These are phyloP conservation scores for Dioszegia aurantiaca DNA, from an alignment of 768 basidiomycete species.

Conservation along the genomic window DNA sequence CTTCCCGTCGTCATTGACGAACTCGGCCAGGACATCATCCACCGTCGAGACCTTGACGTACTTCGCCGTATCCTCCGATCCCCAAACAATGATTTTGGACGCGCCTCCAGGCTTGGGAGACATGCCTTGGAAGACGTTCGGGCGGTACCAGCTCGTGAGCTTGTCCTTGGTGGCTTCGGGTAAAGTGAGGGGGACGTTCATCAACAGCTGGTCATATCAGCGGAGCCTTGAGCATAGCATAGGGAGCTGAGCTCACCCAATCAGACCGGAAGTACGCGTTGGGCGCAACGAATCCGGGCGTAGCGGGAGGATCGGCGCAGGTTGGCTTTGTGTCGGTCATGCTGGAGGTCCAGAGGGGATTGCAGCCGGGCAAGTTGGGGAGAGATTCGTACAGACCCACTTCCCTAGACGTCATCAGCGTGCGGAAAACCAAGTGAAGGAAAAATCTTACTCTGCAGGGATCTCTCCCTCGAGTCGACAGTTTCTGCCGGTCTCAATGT, in stretches of 20 bases:
- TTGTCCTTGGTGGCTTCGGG: slow-evolving; percentile 8
- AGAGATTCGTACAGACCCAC: slow-evolving; percentile 37
- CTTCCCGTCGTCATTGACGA: neutral
- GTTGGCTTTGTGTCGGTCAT: slow-evolving; percentile 25
- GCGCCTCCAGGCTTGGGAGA: neutral
- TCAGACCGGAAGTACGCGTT: slow-evolving; percentile 27
- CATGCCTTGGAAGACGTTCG: slow-evolving; percentile 3
- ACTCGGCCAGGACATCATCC: neutral
- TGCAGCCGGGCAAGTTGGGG: slow-evolving; percentile 40
- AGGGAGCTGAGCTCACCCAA: slow-evolving; percentile 1
- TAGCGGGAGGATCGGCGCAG: slow-evolving; percentile 9
- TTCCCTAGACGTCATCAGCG: slow-evolving; percentile 30
- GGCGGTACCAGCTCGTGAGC: slow-evolving; percentile 6
- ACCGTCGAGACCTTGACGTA: slow-evolving; percentile 14
- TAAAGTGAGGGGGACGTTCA: slow-evolving; percentile 12
- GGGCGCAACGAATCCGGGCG: slow-evolving; percentile 26
- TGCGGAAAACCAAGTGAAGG: neutral
- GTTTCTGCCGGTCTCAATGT: slow-evolving; percentile 11
- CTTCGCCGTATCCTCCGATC: slow-evolving; percentile 11
- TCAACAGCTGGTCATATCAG: slow-evolving; percentile 5
- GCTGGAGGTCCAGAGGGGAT: slow-evolving; percentile 34
- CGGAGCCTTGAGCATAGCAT: neutral
- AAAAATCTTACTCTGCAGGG: slow-evolving; percentile 42
- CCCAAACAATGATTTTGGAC: slow-evolving; percentile 9
- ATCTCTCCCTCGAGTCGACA: slow-evolving; percentile 37